Conservation (phyloP, 2,329 filamentous ascomycete genomes). For the Tolypocladium guangdongense region DNA sequence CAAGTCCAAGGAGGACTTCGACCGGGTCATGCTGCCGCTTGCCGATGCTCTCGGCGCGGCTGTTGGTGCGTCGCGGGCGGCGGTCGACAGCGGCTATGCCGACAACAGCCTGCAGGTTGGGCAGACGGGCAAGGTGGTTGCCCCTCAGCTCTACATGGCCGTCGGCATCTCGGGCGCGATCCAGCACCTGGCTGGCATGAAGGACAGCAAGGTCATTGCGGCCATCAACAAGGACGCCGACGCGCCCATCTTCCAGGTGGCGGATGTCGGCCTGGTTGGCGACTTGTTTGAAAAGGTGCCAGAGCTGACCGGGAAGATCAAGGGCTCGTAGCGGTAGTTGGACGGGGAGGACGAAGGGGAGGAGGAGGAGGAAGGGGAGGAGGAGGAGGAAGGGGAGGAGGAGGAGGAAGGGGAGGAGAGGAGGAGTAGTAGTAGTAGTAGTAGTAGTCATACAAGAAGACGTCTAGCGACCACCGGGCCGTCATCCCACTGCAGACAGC, state of each 20-base stretch:
- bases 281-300: constrained; percentile 95
- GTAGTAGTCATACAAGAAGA: neutral
- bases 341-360: constrained; percentile 10
- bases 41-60: constrained; percentile 92
- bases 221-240: constrained; percentile 97
- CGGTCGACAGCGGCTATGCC: constrained; percentile 93
- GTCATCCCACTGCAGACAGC: constrained; percentile 37
- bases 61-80: constrained; percentile 86
- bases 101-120: constrained; percentile 98
- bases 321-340: constrained; percentile 32
- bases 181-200: constrained; percentile 98
- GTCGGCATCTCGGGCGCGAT: constrained; percentile 96
- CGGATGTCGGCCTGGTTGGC: constrained; percentile 88
- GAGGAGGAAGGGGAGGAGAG: too few relatives aligned
- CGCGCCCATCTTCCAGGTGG: constrained; percentile 96
- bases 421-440: neutral
- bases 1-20: constrained; percentile 97
- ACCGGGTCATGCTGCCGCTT: constrained; percentile 81
- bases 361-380: too few relatives aligned
- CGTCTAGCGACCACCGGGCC: neutral
- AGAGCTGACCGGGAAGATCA: constrained; percentile 91
- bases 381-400: too few relatives aligned
- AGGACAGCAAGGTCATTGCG: constrained; percentile 98
- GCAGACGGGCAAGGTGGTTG: constrained; percentile 97
- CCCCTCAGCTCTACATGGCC: constrained; percentile 88